Percentiles rank a stretch among this genome's conserved stretches.
Conservation (phyloP, 441 rosid genomes). For the Corymbia citriodora region DNA sequence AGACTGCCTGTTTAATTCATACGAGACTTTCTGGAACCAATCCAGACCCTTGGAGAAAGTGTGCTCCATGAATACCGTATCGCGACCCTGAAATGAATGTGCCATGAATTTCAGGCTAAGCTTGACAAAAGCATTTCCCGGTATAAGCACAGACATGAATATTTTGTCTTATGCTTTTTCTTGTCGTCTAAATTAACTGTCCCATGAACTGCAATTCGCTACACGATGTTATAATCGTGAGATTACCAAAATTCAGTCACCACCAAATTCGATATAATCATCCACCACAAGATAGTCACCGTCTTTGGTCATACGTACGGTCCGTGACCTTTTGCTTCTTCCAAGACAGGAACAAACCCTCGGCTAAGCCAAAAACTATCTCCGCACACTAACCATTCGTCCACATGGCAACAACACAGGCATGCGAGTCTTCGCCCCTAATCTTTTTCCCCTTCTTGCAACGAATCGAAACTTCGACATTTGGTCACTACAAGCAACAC, state of each 20-base stretch:
- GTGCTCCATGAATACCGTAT: background rate
- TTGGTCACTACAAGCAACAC: too few relatives aligned
- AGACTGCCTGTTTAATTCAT: slow-evolving; percentile 10
- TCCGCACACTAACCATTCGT: background rate
- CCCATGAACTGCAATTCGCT: background rate
- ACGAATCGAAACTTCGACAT: too few relatives aligned
- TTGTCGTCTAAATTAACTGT: background rate
- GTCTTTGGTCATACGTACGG: background rate
- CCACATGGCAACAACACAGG: background rate
- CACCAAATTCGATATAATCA: background rate
- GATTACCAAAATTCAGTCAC: background rate
- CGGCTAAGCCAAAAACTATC: background rate
- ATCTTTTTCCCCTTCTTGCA: too few relatives aligned
- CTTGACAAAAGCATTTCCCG: background rate
- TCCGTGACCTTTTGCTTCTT: background rate
- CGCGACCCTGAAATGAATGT: background rate
- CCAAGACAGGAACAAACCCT: background rate
- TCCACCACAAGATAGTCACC: background rate
- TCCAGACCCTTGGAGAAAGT: background rate
- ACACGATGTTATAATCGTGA: too few relatives aligned
- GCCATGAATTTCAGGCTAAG: background rate
- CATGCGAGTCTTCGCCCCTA: background rate
- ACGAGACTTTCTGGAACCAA: background rate
- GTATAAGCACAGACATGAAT: background rate
- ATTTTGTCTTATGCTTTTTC: too few relatives aligned